A percentile compares a stretch with the other conserved stretches of the same genome.
phyloP scores from a whole-genome alignment of 495 filamentous ascomycete genomes.

The Trichoderma reesei region DNA sequence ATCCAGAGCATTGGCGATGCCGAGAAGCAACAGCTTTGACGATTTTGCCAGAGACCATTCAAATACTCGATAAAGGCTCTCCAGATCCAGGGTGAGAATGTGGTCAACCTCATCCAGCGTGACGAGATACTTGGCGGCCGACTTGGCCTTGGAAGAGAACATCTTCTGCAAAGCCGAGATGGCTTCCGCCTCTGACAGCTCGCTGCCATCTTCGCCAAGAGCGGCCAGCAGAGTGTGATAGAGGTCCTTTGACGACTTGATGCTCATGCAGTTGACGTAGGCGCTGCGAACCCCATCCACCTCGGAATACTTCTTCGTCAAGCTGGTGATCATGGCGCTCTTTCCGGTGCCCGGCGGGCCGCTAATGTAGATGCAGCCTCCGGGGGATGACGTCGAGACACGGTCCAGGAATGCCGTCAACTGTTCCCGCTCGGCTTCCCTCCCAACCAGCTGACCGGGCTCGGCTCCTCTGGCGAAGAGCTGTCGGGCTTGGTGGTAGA shows the following conservation, averaged over 20 bases:
- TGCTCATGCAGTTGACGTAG: constrained; percentile 93
- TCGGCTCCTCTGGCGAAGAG: constrained; percentile 71
- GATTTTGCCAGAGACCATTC: constrained; percentile 78
- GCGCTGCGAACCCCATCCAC: constrained; percentile 33
- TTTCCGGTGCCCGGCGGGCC: constrained; percentile 95
- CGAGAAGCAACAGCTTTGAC: constrained; percentile 73
- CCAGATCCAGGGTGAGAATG: constrained; percentile 73
- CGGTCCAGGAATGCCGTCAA: constrained; percentile 59
- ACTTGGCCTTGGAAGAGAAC: constrained; percentile 53
- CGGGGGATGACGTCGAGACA: constrained; percentile 44
- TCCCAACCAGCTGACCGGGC: constrained; percentile 68
- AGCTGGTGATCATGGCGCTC: constrained; percentile 79
- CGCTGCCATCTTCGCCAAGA: constrained; percentile 25
- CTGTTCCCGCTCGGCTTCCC: constrained; percentile 68
- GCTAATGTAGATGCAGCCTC: constrained; percentile 90
- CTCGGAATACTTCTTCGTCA: constrained; percentile 49
- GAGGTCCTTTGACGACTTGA: constrained; percentile 73
- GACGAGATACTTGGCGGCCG: constrained; percentile 54
- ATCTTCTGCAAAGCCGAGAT: constrained; percentile 51
- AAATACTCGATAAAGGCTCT: constrained; percentile 81
- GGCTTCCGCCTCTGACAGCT: constrained; percentile 41
- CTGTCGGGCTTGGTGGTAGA: constrained; percentile 82
- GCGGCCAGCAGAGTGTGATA: constrained; percentile 61
- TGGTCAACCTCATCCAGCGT: constrained; percentile 93
- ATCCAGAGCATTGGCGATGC: constrained; percentile 95